These are phyloP conservation scores for Beauveria varroae DNA, from an alignment of 2,329 filamentous ascomycete species.

Conservation along the genomic window DNA sequence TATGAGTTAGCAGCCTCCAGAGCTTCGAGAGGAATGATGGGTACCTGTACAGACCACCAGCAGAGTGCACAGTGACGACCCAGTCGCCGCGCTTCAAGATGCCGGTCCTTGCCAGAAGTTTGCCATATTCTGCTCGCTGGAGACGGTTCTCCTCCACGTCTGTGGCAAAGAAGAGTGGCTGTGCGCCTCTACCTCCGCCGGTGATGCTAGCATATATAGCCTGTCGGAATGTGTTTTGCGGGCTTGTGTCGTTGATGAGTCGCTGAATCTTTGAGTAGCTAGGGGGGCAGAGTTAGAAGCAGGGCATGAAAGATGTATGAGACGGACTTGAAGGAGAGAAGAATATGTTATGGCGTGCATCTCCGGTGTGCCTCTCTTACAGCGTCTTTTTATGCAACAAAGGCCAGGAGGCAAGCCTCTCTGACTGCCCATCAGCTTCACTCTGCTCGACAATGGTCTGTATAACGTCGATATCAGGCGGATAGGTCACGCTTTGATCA, in stretches of 20 bases:
- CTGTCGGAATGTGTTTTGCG: constrained; percentile 29
- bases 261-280: constrained; percentile 29
- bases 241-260: constrained; percentile 26
- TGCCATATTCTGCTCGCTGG: constrained; percentile 28
- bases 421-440: not conserved
- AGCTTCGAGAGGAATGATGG: too few relatives aligned
- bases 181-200: constrained; percentile 28
- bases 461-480: constrained; percentile 15
- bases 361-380: constrained; percentile 13
- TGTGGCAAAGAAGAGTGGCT: constrained; percentile 31
- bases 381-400: constrained; percentile 18
- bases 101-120: constrained; percentile 22
- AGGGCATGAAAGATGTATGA: too few relatives aligned
- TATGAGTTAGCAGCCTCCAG: too few relatives aligned
- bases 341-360: not conserved
- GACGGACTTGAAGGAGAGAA: too few relatives aligned
- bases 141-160: constrained; percentile 33
- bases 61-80: constrained; percentile 29
- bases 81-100: constrained; percentile 30
- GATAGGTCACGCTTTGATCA: constrained; percentile 20
- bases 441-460: constrained; percentile 9
- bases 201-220: constrained; percentile 32
- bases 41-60: constrained; percentile 27
- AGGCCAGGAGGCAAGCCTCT: constrained; percentile 10
- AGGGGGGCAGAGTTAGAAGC: not conserved